Conservation (phyloP, 75 land plant species). For the Selaginella tamariscina region DNA sequence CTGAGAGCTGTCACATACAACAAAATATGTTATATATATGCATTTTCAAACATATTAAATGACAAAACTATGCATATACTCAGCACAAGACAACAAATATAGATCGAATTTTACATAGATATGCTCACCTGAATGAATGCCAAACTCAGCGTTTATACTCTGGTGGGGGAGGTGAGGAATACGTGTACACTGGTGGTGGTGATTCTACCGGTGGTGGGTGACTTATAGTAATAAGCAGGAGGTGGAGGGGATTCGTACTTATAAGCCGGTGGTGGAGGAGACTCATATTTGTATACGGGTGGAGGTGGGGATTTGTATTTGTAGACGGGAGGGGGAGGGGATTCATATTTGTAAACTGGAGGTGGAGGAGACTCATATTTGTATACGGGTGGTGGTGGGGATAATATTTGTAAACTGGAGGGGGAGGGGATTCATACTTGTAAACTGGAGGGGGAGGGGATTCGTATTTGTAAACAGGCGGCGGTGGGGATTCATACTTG, state of each 20-base stretch:
- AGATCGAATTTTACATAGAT: too few species aligned
- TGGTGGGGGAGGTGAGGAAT: neutral
- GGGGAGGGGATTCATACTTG: neutral
- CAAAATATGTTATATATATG: too few species aligned
- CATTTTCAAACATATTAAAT: too few species aligned
- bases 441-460: conserved; percentile 4
- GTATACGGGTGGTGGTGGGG: conserved; percentile 8
- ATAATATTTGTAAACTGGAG: neutral
- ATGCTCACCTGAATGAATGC: too few species aligned
- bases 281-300: neutral
- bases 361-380: conserved; percentile 4
- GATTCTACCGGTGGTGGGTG: too few species aligned
- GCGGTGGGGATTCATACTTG: conserved; percentile 2
- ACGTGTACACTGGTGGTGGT: too few species aligned
- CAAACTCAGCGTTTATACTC: too few species aligned
- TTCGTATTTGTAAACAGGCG: conserved; percentile 1
- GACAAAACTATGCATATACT: too few species aligned
- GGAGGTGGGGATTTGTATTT: neutral
- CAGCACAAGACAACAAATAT: too few species aligned
- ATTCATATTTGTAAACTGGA: conserved; percentile 4
- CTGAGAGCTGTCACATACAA: too few species aligned
- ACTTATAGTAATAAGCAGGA: neutral
- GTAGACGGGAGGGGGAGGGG: conserved; percentile 1
- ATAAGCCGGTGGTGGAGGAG: neutral
- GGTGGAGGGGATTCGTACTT: neutral